Percentiles rank a stretch among this genome's conserved stretches.
Evolutionary conservation across 2,329 filamentous ascomycete species (phyloP).

Genomic region (Biscogniauxia marginata): DNA sequence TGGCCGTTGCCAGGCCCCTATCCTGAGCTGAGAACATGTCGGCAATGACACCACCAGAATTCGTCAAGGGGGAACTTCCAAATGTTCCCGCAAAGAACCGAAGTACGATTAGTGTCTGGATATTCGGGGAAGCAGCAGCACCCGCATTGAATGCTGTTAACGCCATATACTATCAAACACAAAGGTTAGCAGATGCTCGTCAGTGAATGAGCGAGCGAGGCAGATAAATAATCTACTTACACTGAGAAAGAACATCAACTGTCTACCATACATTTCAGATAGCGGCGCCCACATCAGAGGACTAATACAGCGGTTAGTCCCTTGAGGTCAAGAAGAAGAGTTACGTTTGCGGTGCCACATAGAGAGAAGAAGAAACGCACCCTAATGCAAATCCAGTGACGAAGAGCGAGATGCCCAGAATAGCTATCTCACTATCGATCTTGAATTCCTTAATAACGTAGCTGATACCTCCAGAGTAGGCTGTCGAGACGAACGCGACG

Average conservation of each 20-base stretch:
- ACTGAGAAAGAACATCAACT: conserved; percentile 54
- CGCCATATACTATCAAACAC: conserved; percentile 39
- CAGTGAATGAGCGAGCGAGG: neutral
- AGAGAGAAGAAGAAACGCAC: conserved; percentile 40
- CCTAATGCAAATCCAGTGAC: conserved; percentile 52
- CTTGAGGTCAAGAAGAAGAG: conserved; percentile 57
- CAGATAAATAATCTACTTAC: conserved; percentile 14
- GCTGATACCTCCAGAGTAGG: conserved; percentile 58
- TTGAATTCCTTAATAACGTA: conserved; percentile 56
- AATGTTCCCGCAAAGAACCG: conserved; percentile 61
- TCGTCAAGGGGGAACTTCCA: conserved; percentile 55
- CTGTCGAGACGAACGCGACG: conserved; percentile 68
- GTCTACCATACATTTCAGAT: conserved; percentile 58
- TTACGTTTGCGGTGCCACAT: too few relatives aligned
- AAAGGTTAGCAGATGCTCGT: neutral
- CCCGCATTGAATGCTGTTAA: conserved; percentile 59
- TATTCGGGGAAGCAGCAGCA: conserved; percentile 51
- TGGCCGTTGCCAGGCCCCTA: conserved; percentile 55
- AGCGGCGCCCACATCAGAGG: conserved; percentile 66
- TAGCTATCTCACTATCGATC: conserved; percentile 46
- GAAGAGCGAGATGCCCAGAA: conserved; percentile 54
- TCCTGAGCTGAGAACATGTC: conserved; percentile 53
- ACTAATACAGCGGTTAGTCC: conserved; percentile 10
- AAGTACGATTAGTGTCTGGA: conserved; percentile 55
- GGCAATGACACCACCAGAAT: conserved; percentile 58